phyloP scores from a whole-genome alignment of 306 rosid genomes.

The Ormosia semicastrata region DNA sequence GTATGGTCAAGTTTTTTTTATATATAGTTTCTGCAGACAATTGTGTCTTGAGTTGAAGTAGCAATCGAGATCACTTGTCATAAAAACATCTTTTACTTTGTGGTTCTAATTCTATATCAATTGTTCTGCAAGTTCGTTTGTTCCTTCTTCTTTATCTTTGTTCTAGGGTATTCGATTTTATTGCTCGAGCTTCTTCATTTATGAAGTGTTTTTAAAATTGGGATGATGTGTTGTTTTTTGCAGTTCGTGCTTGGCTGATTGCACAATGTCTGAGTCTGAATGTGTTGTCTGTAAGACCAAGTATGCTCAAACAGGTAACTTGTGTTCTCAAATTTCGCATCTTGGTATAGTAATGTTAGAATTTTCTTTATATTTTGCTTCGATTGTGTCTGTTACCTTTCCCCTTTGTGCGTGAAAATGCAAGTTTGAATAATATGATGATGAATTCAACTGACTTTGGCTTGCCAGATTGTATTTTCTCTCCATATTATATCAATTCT shows the following conservation, averaged over 20 bases:
- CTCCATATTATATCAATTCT: not conserved
- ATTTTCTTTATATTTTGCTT: not conserved
- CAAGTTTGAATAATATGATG: not conserved
- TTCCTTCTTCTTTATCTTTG: not conserved
- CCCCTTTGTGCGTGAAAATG: not conserved
- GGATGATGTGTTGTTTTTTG: not conserved
- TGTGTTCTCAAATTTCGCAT: not conserved
- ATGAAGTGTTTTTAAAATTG: not conserved
- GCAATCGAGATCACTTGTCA: not conserved
- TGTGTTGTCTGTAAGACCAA: conserved; percentile 67
- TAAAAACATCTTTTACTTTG: not conserved
- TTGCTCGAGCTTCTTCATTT: not conserved
- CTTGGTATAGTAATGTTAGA: not conserved
- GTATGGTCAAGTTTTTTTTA: conserved; percentile 36
- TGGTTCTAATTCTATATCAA: not conserved
- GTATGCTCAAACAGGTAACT: conserved; percentile 44
- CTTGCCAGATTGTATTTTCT: not conserved
- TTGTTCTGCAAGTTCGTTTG: conserved; percentile 74
- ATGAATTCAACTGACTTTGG: not conserved
- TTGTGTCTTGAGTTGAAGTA: not conserved
- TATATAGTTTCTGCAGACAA: too few species aligned
- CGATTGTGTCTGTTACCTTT: not conserved
- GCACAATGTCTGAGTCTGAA: conserved; percentile 32
- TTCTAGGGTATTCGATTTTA: not conserved
- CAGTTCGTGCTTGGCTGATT: conserved; percentile 57